Evolutionary conservation across 2,329 filamentous ascomycete genomes (phyloP).

Genomic region (Teratosphaeria zuluensis): DNA sequence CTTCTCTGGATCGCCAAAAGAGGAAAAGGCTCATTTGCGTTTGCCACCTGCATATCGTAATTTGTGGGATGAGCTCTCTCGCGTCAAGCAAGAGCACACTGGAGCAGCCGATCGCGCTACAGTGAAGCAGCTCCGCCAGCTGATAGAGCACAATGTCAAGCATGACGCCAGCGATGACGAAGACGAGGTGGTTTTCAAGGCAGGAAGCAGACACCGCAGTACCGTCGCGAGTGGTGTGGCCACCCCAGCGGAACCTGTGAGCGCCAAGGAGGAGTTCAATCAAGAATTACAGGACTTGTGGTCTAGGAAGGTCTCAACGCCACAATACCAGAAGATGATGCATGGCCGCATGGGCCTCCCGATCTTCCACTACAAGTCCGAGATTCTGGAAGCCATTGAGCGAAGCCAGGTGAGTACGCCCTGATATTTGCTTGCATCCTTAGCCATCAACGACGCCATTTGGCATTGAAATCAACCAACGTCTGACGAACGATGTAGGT

Average conservation of each 20-base stretch:
- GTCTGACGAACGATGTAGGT: neutral
- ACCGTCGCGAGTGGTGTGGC: slow-evolving; percentile 23
- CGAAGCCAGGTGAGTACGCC: slow-evolving; percentile 64
- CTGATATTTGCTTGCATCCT: neutral
- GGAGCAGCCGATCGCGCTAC: slow-evolving; percentile 61
- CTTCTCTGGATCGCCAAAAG: slow-evolving; percentile 66
- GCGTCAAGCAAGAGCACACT: slow-evolving; percentile 57
- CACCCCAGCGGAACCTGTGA: slow-evolving; percentile 19
- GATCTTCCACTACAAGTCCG: slow-evolving; percentile 74
- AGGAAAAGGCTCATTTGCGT: slow-evolving; percentile 74
- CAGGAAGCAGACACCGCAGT: slow-evolving; percentile 53
- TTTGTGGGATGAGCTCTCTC: slow-evolving; percentile 70
- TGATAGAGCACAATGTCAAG: slow-evolving; percentile 52
- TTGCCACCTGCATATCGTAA: slow-evolving; percentile 76
- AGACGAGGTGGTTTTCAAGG: slow-evolving; percentile 57
- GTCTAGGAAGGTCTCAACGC: slow-evolving; percentile 40
- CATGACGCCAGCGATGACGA: slow-evolving; percentile 48
- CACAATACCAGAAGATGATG: slow-evolving; percentile 68
- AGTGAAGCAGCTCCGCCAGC: slow-evolving; percentile 57
- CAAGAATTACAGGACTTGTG: slow-evolving; percentile 43
- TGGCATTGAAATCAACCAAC: neutral
- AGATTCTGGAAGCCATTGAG: slow-evolving; percentile 69
- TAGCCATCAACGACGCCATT: neutral
- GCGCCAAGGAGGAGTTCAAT: slow-evolving; percentile 11
- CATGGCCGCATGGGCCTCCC: slow-evolving; percentile 68